Evolutionary conservation across 176 grass and related monocot species (phyloP).

Genomic region (Phragmites australis): DNA sequence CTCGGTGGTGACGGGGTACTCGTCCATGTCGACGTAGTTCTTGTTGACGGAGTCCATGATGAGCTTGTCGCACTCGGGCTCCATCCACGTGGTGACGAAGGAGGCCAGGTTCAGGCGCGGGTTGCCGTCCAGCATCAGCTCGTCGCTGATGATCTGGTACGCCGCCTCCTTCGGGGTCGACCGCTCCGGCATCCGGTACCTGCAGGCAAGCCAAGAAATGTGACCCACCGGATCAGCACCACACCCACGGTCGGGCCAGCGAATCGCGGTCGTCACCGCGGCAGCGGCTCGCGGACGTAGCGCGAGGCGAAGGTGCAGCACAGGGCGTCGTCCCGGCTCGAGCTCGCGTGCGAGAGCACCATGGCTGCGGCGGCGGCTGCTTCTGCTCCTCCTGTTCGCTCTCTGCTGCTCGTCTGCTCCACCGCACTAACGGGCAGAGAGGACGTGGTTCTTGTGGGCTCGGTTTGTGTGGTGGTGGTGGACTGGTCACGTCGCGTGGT

Average conservation of each 20-base stretch:
- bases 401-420: neutral
- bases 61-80: constrained; percentile 83
- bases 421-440: too few relatives aligned
- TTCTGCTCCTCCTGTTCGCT: neutral
- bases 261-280: constrained; percentile 55
- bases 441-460: too few relatives aligned
- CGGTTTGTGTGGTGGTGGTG: constrained; percentile 7
- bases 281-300: constrained; percentile 50
- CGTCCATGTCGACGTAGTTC: constrained; percentile 82
- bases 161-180: constrained; percentile 74
- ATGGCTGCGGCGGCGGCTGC: constrained; percentile 29
- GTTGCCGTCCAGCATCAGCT: constrained; percentile 84
- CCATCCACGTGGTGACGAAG: constrained; percentile 88
- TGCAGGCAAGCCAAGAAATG: neutral
- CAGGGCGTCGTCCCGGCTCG: constrained; percentile 17
- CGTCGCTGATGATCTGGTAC: constrained; percentile 82
- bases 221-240: neutral
- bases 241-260: neutral
- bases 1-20: constrained; percentile 82
- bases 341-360: constrained; percentile 59
- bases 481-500: neutral
- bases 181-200: constrained; percentile 55
- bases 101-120: constrained; percentile 69
- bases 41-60: constrained; percentile 66
- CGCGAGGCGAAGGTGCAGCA: constrained; percentile 69